Evolutionary conservation across 768 basidiomycete genomes (phyloP), one percentile per base, ranked within the genome.

Genomic region (Rhizopogon roseolus): DNA sequence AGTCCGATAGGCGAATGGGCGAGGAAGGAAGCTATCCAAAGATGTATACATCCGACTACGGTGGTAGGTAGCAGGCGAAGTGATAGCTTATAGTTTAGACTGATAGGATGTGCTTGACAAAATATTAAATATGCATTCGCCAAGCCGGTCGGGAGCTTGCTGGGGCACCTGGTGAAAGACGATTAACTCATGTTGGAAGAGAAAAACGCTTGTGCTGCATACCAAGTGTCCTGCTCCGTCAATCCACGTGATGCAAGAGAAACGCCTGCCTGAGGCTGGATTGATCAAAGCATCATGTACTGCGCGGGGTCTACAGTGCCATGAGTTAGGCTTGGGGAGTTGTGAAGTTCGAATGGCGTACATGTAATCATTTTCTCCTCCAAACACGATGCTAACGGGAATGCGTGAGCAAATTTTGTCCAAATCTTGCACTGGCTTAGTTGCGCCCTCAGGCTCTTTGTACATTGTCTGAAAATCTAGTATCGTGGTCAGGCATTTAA

Each of bases 381-480:
- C 84, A 34, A 85, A 71, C 37, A 83, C 68, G 19, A 85, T 66
- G 58, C 84, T 82, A 0, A 85, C 67, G 0, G 81, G 81, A 7
- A 74, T 67, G 19, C 54, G 59, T 10, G 60, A 43, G 52, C 78
- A 80, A 2, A 71, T 46, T 41, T 63, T 58, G 56, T 76, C 71
- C 50, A 87, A 60, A 7, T 73, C 73, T 39, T 71, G 62, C 7
- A 86, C 74, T 6, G 85, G 82, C 54, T 74, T 76, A 11, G 72
- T 73, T 2, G 80, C 70, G 2, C 84, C 85, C 5, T 80, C 76
- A 25, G 66, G 64, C 53, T 87, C 85, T 39, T 72, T 65, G 59
- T 86, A 87, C 85, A 87, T 87, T 1, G 76, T 77, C 84, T 85
- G 48, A 41, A 54, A 34, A 41, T 17, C 16, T 37, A 41, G 53